These are phyloP conservation scores for Cutaneotrichosporon mucoides DNA, from an alignment of 1,284 basidiomycete genomes.

Conservation along the genomic window DNA sequence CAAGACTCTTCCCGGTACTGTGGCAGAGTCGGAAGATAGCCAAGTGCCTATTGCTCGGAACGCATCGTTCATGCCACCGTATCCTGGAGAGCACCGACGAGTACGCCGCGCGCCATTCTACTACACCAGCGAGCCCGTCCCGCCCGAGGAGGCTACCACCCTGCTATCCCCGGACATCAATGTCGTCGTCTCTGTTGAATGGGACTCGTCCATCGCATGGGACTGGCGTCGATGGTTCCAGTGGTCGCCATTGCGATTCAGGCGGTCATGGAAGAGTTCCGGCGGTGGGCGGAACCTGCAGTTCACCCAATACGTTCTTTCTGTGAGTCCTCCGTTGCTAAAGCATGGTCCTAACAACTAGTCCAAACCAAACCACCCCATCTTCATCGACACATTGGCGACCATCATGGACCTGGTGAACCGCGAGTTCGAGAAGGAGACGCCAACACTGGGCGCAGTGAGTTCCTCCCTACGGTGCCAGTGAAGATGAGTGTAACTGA, in stretches of 20 bases:
- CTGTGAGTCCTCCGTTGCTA: conserved; percentile 14
- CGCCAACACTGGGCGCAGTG: not conserved
- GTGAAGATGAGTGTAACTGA: not conserved
- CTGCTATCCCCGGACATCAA: conserved; percentile 33
- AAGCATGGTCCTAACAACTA: conserved; percentile 6
- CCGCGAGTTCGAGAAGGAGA: not conserved
- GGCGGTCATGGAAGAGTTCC: not conserved
- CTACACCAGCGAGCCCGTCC: not conserved
- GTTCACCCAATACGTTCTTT: conserved; percentile 28
- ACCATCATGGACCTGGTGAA: conserved; percentile 17
- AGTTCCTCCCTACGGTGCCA: not conserved
- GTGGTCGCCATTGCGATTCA: conserved; percentile 6
- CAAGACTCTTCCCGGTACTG: not conserved
- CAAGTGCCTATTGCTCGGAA: not conserved
- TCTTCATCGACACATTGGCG: conserved; percentile 33
- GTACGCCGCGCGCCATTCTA: not conserved
- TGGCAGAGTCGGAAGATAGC: not conserved
- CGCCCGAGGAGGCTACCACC: conserved; percentile 16
- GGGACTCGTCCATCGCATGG: conserved; percentile 25
- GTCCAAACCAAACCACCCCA: conserved; percentile 33
- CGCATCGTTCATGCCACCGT: not conserved
- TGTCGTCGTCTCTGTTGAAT: conserved; percentile 32
- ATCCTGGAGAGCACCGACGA: not conserved
- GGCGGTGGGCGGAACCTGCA: conserved; percentile 21
- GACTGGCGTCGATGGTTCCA: conserved; percentile 8